Evolutionary conservation across 1,139 yeast species (phyloP), one percentile per base, ranked within the genome.

Genomic region (Magnusiomyces tetraspermus): DNA sequence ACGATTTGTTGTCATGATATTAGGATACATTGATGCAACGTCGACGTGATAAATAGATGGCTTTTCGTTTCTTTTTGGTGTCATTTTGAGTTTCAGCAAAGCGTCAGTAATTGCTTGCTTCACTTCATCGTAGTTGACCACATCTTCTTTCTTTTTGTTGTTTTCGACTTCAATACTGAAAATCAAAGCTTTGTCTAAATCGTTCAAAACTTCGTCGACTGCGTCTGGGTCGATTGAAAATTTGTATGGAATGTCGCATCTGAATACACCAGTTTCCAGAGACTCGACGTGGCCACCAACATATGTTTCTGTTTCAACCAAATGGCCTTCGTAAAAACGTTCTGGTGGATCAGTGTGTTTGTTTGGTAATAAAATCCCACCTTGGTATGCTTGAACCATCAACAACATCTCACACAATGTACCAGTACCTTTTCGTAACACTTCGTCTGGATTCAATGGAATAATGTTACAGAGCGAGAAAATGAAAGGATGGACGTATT

Each of bases 211-310:
- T 63, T 86, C 95, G 60, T 89, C 96, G 46, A 92, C 76, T 0
- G 90, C 96, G 0, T 81, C 72, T 0, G 96, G 80, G 62, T 90
- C 97, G 33, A 94, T 74, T 45, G 76, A 78, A 68, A 94, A 94
- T 44, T 84, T 79, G 47, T 77, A 80, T 2, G 83, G 78, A 45
- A 92, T 76, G 66, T 94, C 99, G 55, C 95, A 85, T 61, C 98
- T 74, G 65, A 94, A 94, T 1, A 94, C 98, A 54, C 99, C 99
- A 4, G 98, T 97, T 67, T 94, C 98, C 53, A 94, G 71, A 2
- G 97, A 86, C 69, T 94, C 98, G 41, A 94, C 99, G 63, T 94
- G 98, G 1, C 99, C 99, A 58, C 99, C 99, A 22, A 94, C 98
- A 66, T 94, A 94, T 0, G 99, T 94, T 69, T 94, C 99, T 1